Evolutionary conservation across 306 rosid genomes (phyloP).

Genomic region (Gastrolobium villosum): DNA sequence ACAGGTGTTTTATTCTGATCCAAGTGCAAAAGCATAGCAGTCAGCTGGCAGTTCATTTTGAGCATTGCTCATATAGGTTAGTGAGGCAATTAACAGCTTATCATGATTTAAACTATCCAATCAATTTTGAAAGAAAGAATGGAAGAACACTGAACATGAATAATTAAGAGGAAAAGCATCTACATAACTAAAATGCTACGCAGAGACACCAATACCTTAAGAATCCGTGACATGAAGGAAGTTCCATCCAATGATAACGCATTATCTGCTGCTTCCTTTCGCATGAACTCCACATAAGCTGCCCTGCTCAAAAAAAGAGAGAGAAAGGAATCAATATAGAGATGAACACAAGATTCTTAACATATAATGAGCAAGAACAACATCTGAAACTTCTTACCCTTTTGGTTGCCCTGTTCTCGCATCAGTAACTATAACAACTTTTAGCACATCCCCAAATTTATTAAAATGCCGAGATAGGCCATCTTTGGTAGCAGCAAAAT

Average conservation of each 20-base stretch:
- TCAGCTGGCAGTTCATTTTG: slow-evolving; percentile 5
- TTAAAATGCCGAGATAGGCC: slow-evolving; percentile 88
- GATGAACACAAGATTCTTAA: slow-evolving; percentile 2
- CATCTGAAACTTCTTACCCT: slow-evolving; percentile 65
- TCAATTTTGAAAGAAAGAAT: background rate
- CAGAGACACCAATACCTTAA: slow-evolving; percentile 69
- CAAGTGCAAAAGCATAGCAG: background rate
- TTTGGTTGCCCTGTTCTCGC: slow-evolving; percentile 89
- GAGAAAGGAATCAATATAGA: slow-evolving; percentile 36
- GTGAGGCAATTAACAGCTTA: slow-evolving; percentile 17
- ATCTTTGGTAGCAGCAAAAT: slow-evolving; percentile 96
- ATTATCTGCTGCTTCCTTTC: slow-evolving; percentile 87
- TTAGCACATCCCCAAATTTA: slow-evolving; percentile 87
- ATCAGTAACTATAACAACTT: slow-evolving; percentile 82
- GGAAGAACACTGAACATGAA: background rate
- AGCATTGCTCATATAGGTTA: slow-evolving; percentile 3
- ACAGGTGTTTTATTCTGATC: background rate
- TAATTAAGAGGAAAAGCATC: background rate
- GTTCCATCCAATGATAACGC: slow-evolving; percentile 93
- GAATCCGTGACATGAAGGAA: slow-evolving; percentile 92
- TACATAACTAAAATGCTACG: slow-evolving; percentile 7
- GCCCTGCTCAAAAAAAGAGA: slow-evolving; percentile 70
- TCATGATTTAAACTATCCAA: slow-evolving; percentile 16
- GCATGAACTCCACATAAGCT: slow-evolving; percentile 94
- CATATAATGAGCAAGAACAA: slow-evolving; percentile 33